phyloP scores from a whole-genome alignment of 441 rosid species.

The Gossypium aridum region DNA sequence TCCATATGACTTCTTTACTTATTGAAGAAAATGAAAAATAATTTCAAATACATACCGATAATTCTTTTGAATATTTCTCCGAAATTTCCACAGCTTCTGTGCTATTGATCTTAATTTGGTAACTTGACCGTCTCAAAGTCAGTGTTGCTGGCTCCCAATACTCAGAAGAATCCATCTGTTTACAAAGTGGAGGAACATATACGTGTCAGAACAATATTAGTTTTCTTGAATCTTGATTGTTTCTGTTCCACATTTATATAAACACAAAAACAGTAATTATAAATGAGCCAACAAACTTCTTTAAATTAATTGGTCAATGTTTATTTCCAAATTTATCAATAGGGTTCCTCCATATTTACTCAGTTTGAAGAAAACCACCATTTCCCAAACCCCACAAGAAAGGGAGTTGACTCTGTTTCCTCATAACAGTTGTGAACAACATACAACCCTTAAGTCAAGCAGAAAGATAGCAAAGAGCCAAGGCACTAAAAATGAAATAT shows the following conservation, averaged over 20 bases:
- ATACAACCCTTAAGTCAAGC: neutral
- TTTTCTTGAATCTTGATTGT: neutral
- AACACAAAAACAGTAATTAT: neutral
- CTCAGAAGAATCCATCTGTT: constrained; percentile 66
- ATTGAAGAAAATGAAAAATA: constrained; percentile 5
- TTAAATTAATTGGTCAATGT: neutral
- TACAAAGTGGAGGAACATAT: constrained; percentile 5
- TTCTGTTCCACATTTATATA: neutral
- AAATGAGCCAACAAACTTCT: neutral
- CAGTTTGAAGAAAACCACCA: neutral
- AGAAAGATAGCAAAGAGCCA: neutral
- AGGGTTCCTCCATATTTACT: neutral
- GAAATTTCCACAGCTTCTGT: constrained; percentile 37
- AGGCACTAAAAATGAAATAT: neutral
- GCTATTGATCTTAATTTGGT: constrained; percentile 55
- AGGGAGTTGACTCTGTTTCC: neutral
- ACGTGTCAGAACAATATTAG: neutral
- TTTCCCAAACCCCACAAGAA: neutral
- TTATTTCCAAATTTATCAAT: constrained; percentile 1
- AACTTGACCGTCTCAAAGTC: constrained; percentile 48
- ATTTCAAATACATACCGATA: constrained; percentile 38
- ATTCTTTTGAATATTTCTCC: constrained; percentile 65
- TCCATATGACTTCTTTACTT: neutral
- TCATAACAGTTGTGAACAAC: neutral
- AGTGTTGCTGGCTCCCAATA: constrained; percentile 70